phyloP scores from a whole-genome alignment of 257 asterid species.

The Prunella vulgaris region DNA sequence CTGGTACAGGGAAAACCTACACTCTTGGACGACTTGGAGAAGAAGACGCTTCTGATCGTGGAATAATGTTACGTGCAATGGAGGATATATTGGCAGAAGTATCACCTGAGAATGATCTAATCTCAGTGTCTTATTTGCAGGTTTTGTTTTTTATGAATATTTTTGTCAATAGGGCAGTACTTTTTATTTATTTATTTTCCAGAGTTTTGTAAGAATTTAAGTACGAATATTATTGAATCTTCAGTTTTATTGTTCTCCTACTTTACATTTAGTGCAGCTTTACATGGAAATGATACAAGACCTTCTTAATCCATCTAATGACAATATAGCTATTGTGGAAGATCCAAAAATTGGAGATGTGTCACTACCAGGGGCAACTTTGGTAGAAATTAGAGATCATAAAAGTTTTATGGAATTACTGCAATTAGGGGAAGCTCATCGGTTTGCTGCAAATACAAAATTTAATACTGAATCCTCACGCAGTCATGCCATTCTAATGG shows the following conservation, averaged over 20 bases:
- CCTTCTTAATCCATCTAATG: conserved; percentile 74
- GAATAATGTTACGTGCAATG: conserved; percentile 91
- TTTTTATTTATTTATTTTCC: not conserved
- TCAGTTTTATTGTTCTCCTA: not conserved
- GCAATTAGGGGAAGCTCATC: conserved; percentile 79
- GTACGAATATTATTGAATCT: not conserved
- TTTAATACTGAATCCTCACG: conserved; percentile 91
- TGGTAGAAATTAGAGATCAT: conserved; percentile 70
- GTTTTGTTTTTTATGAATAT: conserved; percentile 28
- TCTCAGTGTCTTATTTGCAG: conserved; percentile 84
- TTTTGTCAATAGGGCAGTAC: not conserved
- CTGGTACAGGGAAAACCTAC: conserved; percentile 93
- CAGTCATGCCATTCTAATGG: conserved; percentile 91
- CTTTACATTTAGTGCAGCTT: conserved; percentile 46
- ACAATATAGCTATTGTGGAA: conserved; percentile 63
- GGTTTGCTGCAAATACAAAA: conserved; percentile 79
- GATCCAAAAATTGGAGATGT: conserved; percentile 87
- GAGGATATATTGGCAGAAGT: conserved; percentile 68
- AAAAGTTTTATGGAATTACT: conserved; percentile 60
- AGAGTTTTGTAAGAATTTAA: not conserved
- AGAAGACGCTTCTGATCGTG: conserved; percentile 77
- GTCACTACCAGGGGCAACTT: conserved; percentile 73
- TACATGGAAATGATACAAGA: conserved; percentile 90
- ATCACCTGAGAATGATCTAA: conserved; percentile 53
- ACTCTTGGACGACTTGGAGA: conserved; percentile 85